Evolutionary conservation across 2,329 filamentous ascomycete species (phyloP).

Genomic region (Cladophialophora immunda): DNA sequence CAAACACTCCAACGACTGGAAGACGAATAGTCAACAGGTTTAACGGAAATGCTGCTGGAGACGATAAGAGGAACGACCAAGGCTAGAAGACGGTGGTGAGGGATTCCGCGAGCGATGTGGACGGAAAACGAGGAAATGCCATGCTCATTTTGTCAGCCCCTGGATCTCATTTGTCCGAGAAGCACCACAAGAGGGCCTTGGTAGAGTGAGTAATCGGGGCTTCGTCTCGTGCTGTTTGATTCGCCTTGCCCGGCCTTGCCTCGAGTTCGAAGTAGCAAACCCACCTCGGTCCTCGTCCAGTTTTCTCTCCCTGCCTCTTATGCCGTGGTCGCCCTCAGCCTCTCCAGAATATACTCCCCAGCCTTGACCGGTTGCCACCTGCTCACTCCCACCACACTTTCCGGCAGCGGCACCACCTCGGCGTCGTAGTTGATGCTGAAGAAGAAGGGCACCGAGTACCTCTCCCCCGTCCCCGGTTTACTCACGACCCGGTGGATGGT

Average conservation of each 20-base stretch:
- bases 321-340: conserved; percentile 37
- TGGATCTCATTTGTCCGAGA: background rate
- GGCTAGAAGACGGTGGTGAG: background rate
- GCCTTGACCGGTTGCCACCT: conserved; percentile 38
- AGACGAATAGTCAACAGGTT: no score
- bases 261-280: background rate
- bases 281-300: background rate
- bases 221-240: background rate
- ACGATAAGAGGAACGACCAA: no score
- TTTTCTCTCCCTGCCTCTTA: background rate
- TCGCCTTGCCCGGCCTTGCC: background rate
- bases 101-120: background rate
- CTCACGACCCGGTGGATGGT: conserved; percentile 54
- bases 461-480: conserved; percentile 47
- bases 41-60: no score
- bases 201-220: background rate
- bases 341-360: conserved; percentile 41
- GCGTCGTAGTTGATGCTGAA: conserved; percentile 40
- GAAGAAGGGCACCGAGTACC: conserved; percentile 55
- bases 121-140: background rate
- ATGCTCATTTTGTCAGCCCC: background rate
- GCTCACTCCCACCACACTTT: conserved; percentile 34
- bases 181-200: background rate
- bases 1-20: no score
- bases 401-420: conserved; percentile 46